A percentile compares a stretch with the other conserved stretches of the same genome.
Evolutionary conservation across 441 rosid species (phyloP).

Genomic region (Mallotus japonicus): DNA sequence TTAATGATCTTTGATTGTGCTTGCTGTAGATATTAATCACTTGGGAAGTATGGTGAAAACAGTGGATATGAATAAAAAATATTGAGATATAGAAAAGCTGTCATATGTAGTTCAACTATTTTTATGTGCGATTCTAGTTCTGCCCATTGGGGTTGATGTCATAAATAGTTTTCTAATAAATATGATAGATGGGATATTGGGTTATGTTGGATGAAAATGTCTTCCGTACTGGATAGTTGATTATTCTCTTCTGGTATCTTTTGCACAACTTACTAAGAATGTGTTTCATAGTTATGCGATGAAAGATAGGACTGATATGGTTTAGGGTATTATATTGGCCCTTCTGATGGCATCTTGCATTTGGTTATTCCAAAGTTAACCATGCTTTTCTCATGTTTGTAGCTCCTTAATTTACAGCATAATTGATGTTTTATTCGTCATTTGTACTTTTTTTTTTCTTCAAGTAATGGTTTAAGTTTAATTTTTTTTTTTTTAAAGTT

Average conservation of each 20-base stretch:
- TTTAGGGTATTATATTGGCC: not conserved
- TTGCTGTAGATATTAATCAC: too few species aligned
- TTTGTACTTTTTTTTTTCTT: not conserved
- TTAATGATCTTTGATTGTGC: too few species aligned
- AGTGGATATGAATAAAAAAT: not conserved
- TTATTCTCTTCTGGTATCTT: not conserved
- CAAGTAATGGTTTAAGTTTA: not conserved
- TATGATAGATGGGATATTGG: not conserved
- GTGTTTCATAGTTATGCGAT: conserved; percentile 1
- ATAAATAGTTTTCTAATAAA: not conserved
- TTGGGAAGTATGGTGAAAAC: too few species aligned
- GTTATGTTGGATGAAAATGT: not conserved
- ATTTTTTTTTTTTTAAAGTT: too few species aligned
- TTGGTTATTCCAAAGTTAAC: not conserved
- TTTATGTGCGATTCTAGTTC: not conserved
- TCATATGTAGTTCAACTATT: not conserved
- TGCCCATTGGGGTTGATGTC: not conserved
- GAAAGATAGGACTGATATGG: not conserved
- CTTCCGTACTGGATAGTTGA: not conserved
- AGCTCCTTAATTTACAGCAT: not conserved
- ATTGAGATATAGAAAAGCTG: not conserved
- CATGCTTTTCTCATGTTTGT: not conserved
- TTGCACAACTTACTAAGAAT: not conserved
- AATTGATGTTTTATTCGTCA: not conserved
- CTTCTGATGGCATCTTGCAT: too few species aligned